Base-by-base conservation (phyloP, 176 grass and related monocot species). In the Lolium perenne region DNA sequence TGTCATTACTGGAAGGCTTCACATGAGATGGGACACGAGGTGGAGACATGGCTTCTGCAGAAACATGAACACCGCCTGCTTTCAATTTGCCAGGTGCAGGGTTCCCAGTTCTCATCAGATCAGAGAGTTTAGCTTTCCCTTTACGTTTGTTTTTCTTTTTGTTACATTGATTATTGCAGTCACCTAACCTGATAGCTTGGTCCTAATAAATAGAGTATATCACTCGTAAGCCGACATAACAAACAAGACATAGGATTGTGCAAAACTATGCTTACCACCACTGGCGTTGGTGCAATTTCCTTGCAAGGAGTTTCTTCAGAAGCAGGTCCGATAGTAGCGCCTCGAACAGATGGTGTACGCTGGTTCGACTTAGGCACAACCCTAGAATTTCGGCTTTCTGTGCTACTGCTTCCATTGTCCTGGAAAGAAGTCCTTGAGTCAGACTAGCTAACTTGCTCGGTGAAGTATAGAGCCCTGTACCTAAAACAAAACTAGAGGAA, bases 91-190 rank as follows among this genome's bases (percentile, higher is more conserved):
- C 83, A 81, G 84, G 70, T 89, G 80, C 83, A 84, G 68, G 79
- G 35, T 76, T 81, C 84, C 84, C 89, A 72, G 86, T 53, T 86
- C 81, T 88, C 61, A 23, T 66, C 38, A 71, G 87, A 80, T 76
- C 54, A 78, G 86, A 71, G 55, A 58, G 48, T 92, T 94, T 98
- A 82, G 82, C 82, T 83, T 92, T 98, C 79, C 88, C 94, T 94
- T 91, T 98, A 67, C 90, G 86, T 79, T 88, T 92, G 80, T 84
- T 92, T 90, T 91, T 98, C 80, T 92, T 95, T 89, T 95, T 98
- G 79, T 73, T 82, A 64, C 80, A 76, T 20, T 82, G 77, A 83
- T 70, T 88, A 76, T 86, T 98, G 84, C 78, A 76, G 38, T 95
- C 88, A 50, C 45, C 68, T 55, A 82, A 85, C 22, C 50, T 60